phyloP scores from a whole-genome alignment of 1,139 yeast genomes.

The Debaryomyces fabryi region DNA sequence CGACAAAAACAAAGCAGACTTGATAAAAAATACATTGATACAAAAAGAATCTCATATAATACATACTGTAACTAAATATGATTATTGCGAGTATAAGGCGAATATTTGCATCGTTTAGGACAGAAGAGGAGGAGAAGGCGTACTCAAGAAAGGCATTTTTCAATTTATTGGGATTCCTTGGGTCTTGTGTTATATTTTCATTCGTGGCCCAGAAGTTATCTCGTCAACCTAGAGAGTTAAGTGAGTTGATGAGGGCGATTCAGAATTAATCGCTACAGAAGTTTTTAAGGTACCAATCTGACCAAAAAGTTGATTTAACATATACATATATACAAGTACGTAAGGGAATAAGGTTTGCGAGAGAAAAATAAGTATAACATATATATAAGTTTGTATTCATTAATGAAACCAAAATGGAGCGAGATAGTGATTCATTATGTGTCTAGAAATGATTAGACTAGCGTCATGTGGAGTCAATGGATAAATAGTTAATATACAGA shows the following conservation, averaged over 20 bases:
- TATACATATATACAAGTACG: conserved; percentile 8
- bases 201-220: conserved; percentile 73
- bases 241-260: conserved; percentile 10
- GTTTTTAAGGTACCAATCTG: not conserved
- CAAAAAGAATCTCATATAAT: conserved; percentile 20
- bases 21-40: not conserved
- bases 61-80: conserved; percentile 29
- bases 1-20: not conserved
- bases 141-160: conserved; percentile 82
- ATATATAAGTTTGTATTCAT: conserved; percentile 5
- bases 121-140: conserved; percentile 81
- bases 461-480: not conserved
- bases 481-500: conserved; percentile 4
- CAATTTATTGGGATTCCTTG: conserved; percentile 76
- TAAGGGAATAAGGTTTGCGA: not conserved
- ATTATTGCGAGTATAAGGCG: conserved; percentile 69
- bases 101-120: conserved; percentile 78
- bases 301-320: not conserved
- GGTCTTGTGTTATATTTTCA: conserved; percentile 79
- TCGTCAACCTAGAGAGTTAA: conserved; percentile 37
- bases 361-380: not conserved
- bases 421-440: not conserved
- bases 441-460: not conserved
- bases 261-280: not conserved
- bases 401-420: not conserved